Evolutionary conservation across 345 rosid species (phyloP), one percentile per base, ranked within the genome.

Genomic region (Citrus glauca): DNA sequence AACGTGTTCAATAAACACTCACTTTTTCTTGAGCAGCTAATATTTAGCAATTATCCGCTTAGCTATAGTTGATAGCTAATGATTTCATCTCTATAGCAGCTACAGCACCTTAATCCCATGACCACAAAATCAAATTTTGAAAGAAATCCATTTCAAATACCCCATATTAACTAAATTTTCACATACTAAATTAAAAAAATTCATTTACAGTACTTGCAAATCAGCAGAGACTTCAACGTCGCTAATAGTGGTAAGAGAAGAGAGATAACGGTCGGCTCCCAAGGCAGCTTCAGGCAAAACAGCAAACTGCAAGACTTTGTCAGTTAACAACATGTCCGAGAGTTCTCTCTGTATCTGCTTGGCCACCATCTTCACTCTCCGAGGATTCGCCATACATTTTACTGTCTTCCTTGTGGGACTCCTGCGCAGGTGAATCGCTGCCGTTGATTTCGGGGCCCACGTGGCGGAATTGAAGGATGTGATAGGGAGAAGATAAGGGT

Each of bases 361-460:
- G 50, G 98, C 94, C 60, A 92, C 98, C 95, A 91, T 95, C 83
- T 91, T 87, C 63, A 93, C 98, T 84, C 98, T 81, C 66, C 99
- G 90, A 32, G 91, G 97, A 75, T 89, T 91, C 42, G 98, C 98
- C 99, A 95, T 95, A 81, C 98, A 95, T 85, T 63, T 87, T 27
- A 92, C 38, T 24, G 53, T 27, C 30, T 24, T 40, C 9, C 14
- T 76, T 11, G 71, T 2, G 42, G 6, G 57, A 45, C 42, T 10
- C 25, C 80, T 30, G 32, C 75, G 85, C 38, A 80, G 83, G 71
- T 71, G 85, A 71, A 71, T 53, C 30, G 82, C 77, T 48, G 78
- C 69, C 73, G 68, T 80, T 42, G 84, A 74, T 66, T 81, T 83
- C 2, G 72, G 87, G 59, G 72, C 75, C n/a, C 77, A 84, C 9